Conservation (phyloP, 129 eudicot species). For the Ambrosia trifida region DNA sequence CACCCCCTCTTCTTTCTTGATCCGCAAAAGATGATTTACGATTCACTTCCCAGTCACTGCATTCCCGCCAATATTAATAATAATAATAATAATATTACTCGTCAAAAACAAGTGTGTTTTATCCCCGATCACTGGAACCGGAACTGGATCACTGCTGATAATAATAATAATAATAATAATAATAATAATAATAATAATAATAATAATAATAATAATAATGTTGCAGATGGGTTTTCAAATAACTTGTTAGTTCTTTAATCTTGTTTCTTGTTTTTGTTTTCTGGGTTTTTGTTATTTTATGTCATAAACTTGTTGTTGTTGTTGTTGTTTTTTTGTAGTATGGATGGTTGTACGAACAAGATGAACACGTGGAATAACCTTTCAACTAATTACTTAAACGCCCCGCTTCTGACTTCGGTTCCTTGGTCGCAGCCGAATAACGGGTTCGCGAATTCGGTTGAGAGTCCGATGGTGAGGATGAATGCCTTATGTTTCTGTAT, state of each 20-base stretch:
- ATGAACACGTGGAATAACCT: not conserved
- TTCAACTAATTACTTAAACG: not conserved
- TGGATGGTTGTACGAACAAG: not conserved
- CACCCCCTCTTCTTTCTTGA: not conserved
- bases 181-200: no score
- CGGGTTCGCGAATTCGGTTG: not conserved
- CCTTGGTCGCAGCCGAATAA: not conserved
- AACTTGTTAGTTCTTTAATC: slow-evolving; percentile 9
- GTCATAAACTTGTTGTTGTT: not conserved
- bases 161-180: no score
- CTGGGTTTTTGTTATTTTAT: not conserved
- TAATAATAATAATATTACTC: no score
- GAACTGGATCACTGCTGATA: no score
- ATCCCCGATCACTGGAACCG: no score
- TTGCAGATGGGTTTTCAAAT: not conserved
- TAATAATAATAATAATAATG: not conserved
- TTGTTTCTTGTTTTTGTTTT: not conserved
- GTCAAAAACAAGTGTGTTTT: no score
- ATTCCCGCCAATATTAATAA: not conserved
- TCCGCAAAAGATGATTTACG: not conserved
- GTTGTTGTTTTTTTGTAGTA: slow-evolving; percentile 9
- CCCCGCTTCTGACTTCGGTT: not conserved
- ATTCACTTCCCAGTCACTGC: not conserved
- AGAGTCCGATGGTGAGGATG: slow-evolving; percentile 17
- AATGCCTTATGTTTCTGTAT: not conserved